Evolutionary conservation across 2,329 filamentous ascomycete genomes (phyloP), one percentile per base, ranked within the genome.

Genomic region (Lecanicillium sp.): DNA sequence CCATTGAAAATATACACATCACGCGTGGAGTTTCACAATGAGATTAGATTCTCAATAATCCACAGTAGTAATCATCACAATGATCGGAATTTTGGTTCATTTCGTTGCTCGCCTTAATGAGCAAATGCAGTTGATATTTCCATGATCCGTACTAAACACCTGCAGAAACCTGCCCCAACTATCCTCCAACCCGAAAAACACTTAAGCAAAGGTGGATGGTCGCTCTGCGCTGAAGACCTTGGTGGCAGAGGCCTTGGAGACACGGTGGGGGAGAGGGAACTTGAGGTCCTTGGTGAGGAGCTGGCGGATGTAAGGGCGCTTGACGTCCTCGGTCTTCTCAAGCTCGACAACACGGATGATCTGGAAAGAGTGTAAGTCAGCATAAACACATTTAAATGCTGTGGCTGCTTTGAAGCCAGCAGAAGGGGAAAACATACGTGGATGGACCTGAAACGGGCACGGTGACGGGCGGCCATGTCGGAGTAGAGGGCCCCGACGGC

Each of bases 261-360:
- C 72, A 62, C 94, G 92, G 81, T 98, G 92, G 66, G 92, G 92
- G 56, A 98, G 87, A 67, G 92, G 92, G 87, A 98, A 98, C 72
- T 84, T 87, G 70, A 98, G 86, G 71, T 80, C 68, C 84, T 97
- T 97, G 71, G 77, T 73, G 66, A 94, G 72, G 68, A 98, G 87
- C 77, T 98, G 92, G 80, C 89, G 94, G 79, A 98, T 94, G 83
- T 98, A 98, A 55, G 92, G 90, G 69, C 92, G 87, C 78, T 90
- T 92, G 77, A 98, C 75, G 65, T 92, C 87, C 55, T 89, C 87
- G 62, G 71, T 76, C 81, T 95, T 95, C 77, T 94, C 84, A 62
- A 98, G 69, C 77, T 98, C 92, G 61, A 95, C 84, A 59, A 98
- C 90, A 72, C 94, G 94, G 68, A 98, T 87, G 69, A 98, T 90